Conservation (phyloP, 2,329 filamentous ascomycete genomes). For the Byssothecium circinans region DNA sequence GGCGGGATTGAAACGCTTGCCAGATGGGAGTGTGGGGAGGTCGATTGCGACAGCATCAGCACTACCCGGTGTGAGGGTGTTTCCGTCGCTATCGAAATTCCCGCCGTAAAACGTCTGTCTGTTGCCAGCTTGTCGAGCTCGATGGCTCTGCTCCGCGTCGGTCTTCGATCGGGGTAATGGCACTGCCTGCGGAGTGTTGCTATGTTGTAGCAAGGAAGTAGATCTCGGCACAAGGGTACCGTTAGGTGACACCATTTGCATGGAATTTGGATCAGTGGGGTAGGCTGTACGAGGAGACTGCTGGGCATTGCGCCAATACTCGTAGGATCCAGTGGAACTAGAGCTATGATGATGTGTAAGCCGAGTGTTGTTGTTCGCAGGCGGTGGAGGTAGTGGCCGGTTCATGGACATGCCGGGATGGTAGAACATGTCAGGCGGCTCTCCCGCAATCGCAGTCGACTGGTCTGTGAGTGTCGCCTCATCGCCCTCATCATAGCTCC, state of each 20-base stretch:
- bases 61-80: constrained; percentile 56
- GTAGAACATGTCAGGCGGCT: constrained; percentile 90
- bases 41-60: constrained; percentile 67
- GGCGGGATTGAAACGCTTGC: constrained; percentile 79
- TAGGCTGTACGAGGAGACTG: constrained; percentile 33
- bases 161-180: constrained; percentile 91
- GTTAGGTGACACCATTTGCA: constrained; percentile 37
- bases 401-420: constrained; percentile 73
- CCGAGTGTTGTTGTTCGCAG: constrained; percentile 59
- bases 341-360: constrained; percentile 40
- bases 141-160: constrained; percentile 70
- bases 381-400: constrained; percentile 64
- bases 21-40: constrained; percentile 78
- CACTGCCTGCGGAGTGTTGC: constrained; percentile 74
- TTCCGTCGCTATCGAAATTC: constrained; percentile 49
- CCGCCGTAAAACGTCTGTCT: constrained; percentile 41
- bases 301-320: constrained; percentile 42
- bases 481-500: constrained; percentile 93
- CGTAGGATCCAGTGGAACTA: constrained; percentile 50
- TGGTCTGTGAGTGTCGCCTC: constrained; percentile 59
- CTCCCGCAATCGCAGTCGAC: constrained; percentile 48
- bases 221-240: constrained; percentile 41
- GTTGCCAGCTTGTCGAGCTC: constrained; percentile 45
- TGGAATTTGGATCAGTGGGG: constrained; percentile 31
- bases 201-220: constrained; percentile 75